Evolutionary conservation across 2,329 filamentous ascomycete genomes (phyloP).

Genomic region (Rugonectria rugulosa): DNA sequence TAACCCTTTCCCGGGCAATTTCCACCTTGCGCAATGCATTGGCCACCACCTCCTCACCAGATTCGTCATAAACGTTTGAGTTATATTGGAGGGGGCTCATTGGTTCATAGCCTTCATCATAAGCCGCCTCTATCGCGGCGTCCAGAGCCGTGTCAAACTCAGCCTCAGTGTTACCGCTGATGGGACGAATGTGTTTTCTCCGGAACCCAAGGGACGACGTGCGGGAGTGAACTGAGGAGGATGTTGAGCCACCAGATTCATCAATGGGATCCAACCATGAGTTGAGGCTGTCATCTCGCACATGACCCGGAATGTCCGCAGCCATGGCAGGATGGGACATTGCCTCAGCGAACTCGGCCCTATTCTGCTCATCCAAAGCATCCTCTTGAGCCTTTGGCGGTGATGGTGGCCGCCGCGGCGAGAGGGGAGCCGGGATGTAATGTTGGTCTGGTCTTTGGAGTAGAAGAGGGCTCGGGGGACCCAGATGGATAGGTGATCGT

Average conservation of each 20-base stretch:
- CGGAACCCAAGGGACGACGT: conserved; percentile 74
- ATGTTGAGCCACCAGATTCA: conserved; percentile 82
- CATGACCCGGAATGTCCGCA: conserved; percentile 48
- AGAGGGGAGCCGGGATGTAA: conserved; percentile 76
- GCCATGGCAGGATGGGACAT: conserved; percentile 19
- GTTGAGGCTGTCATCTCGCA: conserved; percentile 73
- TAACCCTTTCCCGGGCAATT: conserved; percentile 76
- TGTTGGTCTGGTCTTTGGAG: conserved; percentile 61
- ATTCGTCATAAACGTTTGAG: conserved; percentile 46
- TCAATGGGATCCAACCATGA: conserved; percentile 96
- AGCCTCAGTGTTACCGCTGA: conserved; percentile 79
- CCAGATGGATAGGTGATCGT: conserved; percentile 49
- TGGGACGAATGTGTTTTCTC: conserved; percentile 72
- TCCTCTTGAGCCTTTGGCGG: conserved; percentile 38
- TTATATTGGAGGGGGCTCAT: conserved; percentile 58
- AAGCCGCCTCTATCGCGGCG: conserved; percentile 94
- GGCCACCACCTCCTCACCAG: conserved; percentile 55
- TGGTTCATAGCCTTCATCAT: conserved; percentile 88
- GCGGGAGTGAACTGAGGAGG: conserved; percentile 82
- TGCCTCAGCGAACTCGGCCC: conserved; percentile 46
- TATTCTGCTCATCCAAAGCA: conserved; percentile 38
- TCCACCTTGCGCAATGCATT: conserved; percentile 73
- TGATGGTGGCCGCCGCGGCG: conserved; percentile 67
- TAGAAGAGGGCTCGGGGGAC: conserved; percentile 42
- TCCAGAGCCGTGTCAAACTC: conserved; percentile 95